Conservation (phyloP, 148 eudicot species). For the Rhododendron vialii region DNA sequence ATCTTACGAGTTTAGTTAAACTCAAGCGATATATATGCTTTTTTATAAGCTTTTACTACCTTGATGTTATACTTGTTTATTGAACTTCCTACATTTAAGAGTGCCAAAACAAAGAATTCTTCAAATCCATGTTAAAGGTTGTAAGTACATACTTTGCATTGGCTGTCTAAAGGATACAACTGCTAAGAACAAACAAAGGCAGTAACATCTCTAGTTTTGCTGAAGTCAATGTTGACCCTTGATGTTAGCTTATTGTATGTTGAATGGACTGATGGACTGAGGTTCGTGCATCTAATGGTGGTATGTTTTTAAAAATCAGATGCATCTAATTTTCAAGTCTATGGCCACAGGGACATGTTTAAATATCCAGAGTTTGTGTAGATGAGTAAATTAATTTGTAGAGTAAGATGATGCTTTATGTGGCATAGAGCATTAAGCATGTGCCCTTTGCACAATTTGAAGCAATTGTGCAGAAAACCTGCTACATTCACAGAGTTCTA, state of each 20-base stretch:
- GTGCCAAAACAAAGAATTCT: neutral
- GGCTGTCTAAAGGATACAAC: neutral
- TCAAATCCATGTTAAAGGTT: neutral
- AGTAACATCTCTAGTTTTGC: neutral
- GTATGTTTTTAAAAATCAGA: neutral
- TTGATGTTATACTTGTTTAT: neutral
- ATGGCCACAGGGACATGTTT: neutral
- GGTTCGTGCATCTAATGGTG: neutral
- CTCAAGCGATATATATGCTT: neutral
- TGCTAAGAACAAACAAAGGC: neutral
- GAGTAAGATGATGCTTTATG: neutral
- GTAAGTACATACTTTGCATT: neutral
- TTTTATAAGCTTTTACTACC: neutral
- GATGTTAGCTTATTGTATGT: neutral
- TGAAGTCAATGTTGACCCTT: neutral
- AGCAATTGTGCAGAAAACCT: neutral
- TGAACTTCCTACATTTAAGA: neutral
- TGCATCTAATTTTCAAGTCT: neutral
- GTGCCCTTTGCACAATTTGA: neutral
- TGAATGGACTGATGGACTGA: neutral
- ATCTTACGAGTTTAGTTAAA: neutral
- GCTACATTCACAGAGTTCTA: neutral
- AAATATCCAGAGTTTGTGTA: neutral
- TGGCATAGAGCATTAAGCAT: neutral
- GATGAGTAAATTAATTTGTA: neutral